Percentiles rank a stretch among this genome's conserved stretches.
Evolutionary conservation across 352 stramenopile genomes (phyloP).

Genomic region (Phytophthora melonis): DNA sequence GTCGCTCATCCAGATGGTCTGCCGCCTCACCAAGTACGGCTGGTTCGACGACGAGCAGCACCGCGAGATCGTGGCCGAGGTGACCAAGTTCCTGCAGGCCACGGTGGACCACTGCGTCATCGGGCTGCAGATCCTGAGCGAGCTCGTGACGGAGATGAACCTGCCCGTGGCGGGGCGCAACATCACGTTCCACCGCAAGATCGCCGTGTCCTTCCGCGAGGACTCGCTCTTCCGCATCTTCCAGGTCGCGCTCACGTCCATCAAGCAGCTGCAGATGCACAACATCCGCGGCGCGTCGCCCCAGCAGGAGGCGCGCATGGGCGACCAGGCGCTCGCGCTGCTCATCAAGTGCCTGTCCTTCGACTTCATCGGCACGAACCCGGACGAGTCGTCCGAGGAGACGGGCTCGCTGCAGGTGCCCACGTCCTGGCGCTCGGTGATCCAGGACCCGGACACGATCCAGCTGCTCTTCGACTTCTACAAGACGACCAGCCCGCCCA

Average conservation of each 20-base stretch:
- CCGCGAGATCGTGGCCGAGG: conserved; percentile 97
- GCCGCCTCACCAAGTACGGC: conserved; percentile 98
- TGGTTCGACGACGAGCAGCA: conserved; percentile 99
- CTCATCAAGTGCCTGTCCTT: conserved; percentile 97
- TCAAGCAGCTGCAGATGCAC: conserved; percentile 95
- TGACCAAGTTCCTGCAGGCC: conserved; percentile 97
- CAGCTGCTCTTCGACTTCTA: conserved; percentile 98
- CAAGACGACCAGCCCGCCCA: conserved; percentile 92
- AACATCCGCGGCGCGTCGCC: conserved; percentile 82
- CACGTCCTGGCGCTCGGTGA: conserved; percentile 94
- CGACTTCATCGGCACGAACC: conserved; percentile 99
- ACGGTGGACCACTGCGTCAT: conserved; percentile 98
- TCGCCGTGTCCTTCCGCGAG: conserved; percentile 97
- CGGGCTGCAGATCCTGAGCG: conserved; percentile 97
- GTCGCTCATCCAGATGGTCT: conserved; percentile 97
- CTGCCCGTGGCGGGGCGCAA: conserved; percentile 94
- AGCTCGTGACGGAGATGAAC: conserved; percentile 99
- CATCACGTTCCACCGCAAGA: conserved; percentile 98
- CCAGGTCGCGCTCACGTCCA: conserved; percentile 95
- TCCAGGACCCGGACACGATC: conserved; percentile 95
- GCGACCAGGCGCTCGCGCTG: conserved; percentile 93
- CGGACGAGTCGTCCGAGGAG: conserved; percentile 98
- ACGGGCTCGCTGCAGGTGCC: conserved; percentile 98
- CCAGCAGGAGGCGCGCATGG: conserved; percentile 93
- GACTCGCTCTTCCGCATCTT: conserved; percentile 96